Conservation (phyloP, 2,329 filamentous ascomycete species). For the Lasiodiplodia sp. region DNA sequence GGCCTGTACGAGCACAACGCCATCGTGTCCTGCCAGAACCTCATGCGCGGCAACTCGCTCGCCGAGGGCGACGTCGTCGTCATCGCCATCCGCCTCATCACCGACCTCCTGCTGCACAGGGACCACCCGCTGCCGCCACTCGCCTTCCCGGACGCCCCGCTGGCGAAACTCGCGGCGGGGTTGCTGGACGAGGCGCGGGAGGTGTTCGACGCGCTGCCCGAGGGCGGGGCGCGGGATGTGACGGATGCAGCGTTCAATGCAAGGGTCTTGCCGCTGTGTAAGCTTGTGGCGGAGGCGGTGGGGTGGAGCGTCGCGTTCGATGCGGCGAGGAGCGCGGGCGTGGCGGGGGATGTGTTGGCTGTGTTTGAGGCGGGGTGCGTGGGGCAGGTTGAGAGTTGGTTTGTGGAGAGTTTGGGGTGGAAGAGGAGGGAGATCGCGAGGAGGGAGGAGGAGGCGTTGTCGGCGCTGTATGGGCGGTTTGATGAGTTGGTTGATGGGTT, state of each 20-base stretch:
- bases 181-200: neutral
- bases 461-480: neutral
- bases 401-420: neutral
- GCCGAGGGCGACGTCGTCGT: constrained; percentile 17
- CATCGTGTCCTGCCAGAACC: constrained; percentile 1
- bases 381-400: neutral
- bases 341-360: neutral
- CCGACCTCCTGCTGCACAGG: neutral
- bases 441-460: neutral
- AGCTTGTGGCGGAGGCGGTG: neutral
- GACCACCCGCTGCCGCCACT: neutral
- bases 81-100: neutral
- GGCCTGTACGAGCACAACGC: constrained; percentile 21
- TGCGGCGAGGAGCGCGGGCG: neutral
- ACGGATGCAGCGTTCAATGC: neutral
- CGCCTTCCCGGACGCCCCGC: neutral
- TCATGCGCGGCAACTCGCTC: constrained; percentile 21
- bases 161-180: neutral
- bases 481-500: neutral
- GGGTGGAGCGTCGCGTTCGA: neutral
- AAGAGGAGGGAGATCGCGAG: neutral
- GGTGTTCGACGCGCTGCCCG: neutral
- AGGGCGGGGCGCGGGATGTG: neutral
- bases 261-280: neutral
- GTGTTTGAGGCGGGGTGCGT: constrained; percentile 4